Evolutionary conservation across 2,329 filamentous ascomycete genomes (phyloP).

Genomic region (Aureobasidium pullulans): DNA sequence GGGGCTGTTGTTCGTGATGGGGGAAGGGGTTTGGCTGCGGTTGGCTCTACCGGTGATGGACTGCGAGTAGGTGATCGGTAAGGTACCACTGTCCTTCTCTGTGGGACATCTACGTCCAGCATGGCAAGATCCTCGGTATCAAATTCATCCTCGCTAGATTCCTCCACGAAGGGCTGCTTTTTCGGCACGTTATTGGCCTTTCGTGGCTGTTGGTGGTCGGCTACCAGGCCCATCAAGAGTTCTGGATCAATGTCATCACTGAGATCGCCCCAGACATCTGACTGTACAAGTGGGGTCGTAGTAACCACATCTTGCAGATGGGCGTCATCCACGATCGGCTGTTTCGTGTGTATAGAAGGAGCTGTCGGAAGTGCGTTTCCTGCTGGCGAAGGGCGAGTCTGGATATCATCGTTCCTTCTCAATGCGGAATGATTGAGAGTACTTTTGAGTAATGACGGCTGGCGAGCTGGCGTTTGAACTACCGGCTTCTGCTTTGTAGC

Average conservation of each 20-base stretch:
- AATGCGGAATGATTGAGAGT: not conserved
- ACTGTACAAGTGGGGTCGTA: not conserved
- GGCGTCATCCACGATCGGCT: not conserved
- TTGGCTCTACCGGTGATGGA: not conserved
- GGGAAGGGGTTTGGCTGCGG: not conserved
- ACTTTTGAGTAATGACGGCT: not conserved
- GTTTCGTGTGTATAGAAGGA: not conserved
- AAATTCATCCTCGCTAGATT: not conserved
- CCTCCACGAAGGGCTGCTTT: not conserved
- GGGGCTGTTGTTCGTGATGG: not conserved
- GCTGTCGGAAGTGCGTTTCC: not conserved
- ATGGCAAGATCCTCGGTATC: constrained; percentile 2
- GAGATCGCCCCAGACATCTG: not conserved
- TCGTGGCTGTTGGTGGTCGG: not conserved
- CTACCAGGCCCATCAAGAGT: not conserved
- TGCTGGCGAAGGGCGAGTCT: not conserved
- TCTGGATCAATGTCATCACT: constrained; percentile 11
- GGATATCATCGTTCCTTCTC: not conserved
- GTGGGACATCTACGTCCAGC: not conserved
- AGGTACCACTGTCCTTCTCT: not conserved
- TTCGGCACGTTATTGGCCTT: not conserved
- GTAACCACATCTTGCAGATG: not conserved
- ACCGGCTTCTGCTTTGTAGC: constrained; percentile 14
- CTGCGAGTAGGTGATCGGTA: not conserved
- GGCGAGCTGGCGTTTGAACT: not conserved